Base-by-base conservation (phyloP, 73 alveolate species). In the Paramecium caudatum region DNA sequence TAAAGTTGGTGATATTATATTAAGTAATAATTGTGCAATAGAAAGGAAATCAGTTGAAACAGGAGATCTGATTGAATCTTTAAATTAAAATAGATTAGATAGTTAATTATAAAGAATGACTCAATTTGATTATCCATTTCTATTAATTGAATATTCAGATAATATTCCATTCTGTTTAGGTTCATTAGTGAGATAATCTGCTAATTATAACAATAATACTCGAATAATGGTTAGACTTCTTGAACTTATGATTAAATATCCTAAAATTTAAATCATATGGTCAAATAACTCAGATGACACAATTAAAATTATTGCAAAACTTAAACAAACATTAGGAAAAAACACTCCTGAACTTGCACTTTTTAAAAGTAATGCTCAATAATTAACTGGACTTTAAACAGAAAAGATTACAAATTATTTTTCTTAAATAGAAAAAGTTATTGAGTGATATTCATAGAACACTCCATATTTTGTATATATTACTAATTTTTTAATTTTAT, bases 1-100 rank as follows among this genome's bases (percentile, higher is more conserved):
- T 25, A 95, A 94, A 46, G 98, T 95, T 5, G 99, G 98, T 32
- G 99, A 97, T 91, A 96, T 94, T 81, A 82, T 97, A 34, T 82
- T 97, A 33, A 90, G 98, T 34, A 96, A 95, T 83, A 94, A 95
- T 55, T 93, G 93, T 43, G 95, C 97, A 46, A 90, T 96, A 21
- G 99, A 96, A 82, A 95, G 98, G 93, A 97, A 97, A 90, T 93
- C 98, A n/a, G 96, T 96, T 0, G 92, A 94, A 23, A 96, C 99
- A 17, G 96, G 96, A 34, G 99, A 97, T 90, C 63, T 97, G 16
- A 92, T 94, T 86, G 96, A 94, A 61, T 93, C 98, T 25, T 85
- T 97, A 36, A 92, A 93, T 69, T 48, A 91, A 80, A 96, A 96
- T 37, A 95, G 98, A 86, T 91, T 97, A 23, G 92, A 94, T 25